Evolutionary conservation across 192 early-diverging fungal genomes (phyloP).

Genomic region (Gorgonomyces haynaldii): DNA sequence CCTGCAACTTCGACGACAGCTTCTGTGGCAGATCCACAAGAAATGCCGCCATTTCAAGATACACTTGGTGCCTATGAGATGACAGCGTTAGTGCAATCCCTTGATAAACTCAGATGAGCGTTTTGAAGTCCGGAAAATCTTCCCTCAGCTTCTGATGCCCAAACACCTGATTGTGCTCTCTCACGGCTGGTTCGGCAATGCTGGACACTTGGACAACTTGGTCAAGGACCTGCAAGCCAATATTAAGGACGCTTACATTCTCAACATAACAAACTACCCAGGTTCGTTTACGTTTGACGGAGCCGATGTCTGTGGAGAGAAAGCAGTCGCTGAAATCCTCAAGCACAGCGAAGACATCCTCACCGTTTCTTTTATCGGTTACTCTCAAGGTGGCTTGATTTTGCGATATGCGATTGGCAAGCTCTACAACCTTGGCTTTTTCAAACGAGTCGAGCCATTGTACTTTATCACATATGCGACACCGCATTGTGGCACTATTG

Average conservation of each 20-base stretch:
- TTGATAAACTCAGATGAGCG: too few relatives aligned
- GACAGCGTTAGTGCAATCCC: too few relatives aligned
- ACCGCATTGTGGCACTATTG: constrained; percentile 32
- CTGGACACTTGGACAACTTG: constrained; percentile 37
- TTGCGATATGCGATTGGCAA: constrained; percentile 35
- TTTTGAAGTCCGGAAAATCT: too few relatives aligned
- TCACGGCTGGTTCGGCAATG: constrained; percentile 57
- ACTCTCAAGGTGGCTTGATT: constrained; percentile 39
- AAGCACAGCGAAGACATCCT: not conserved
- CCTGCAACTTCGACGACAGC: too few relatives aligned
- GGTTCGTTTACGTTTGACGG: constrained; percentile 26
- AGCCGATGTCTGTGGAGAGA: constrained; percentile 27
- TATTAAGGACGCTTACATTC: not conserved
- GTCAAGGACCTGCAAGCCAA: constrained; percentile 3
- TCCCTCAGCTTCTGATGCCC: too few relatives aligned
- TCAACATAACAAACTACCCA: not conserved
- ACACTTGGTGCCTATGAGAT: too few relatives aligned
- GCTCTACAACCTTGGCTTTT: constrained; percentile 21
- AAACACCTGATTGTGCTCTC: constrained; percentile 46
- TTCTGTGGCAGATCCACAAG: too few relatives aligned
- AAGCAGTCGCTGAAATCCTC: constrained; percentile 1
- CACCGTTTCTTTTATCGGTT: constrained; percentile 34
- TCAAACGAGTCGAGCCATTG: constrained; percentile 11
- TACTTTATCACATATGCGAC: constrained; percentile 34
- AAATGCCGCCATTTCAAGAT: too few relatives aligned